Conservation (phyloP, 805 yeast genomes). For the Wickerhamiella allomyrinae region DNA sequence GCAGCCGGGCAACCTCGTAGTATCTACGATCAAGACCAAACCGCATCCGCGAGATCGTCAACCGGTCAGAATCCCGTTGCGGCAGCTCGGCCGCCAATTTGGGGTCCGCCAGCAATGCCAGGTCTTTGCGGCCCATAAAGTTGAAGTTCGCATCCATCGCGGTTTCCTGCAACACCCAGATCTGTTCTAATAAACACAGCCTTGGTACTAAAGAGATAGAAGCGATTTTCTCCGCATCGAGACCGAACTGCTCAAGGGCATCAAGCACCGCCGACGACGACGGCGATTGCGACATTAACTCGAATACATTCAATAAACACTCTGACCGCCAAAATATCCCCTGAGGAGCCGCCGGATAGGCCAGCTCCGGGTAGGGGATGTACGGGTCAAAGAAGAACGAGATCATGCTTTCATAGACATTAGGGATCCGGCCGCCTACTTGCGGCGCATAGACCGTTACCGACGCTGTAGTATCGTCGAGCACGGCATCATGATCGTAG, state of each 20-base stretch:
- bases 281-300: slow-evolving; percentile 32
- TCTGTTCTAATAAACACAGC: slow-evolving; percentile 43
- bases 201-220: slow-evolving; percentile 62
- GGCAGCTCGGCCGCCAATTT: slow-evolving; percentile 36
- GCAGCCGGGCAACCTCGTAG: slow-evolving; percentile 54
- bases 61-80: slow-evolving; percentile 53
- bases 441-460: slow-evolving; percentile 1
- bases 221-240: slow-evolving; percentile 37
- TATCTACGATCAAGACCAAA: slow-evolving; percentile 70
- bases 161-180: slow-evolving; percentile 27
- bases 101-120: background rate
- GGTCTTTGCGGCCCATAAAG: slow-evolving; percentile 1
- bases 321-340: slow-evolving; percentile 3
- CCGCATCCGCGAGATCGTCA: slow-evolving; percentile 52
- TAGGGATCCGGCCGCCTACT: slow-evolving; percentile 30
- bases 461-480: slow-evolving; percentile 19
- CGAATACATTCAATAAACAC: slow-evolving; percentile 4
- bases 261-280: slow-evolving; percentile 42
- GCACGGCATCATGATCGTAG: slow-evolving; percentile 26
- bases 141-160: background rate
- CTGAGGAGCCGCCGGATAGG: background rate
- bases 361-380: background rate
- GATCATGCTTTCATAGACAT: slow-evolving; percentile 38
- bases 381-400: slow-evolving; percentile 2
- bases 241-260: slow-evolving; percentile 43